Percentiles rank a stretch among this genome's conserved stretches.
phyloP scores from a whole-genome alignment of 768 basidiomycete genomes.

The Coprinopsis sp. region DNA sequence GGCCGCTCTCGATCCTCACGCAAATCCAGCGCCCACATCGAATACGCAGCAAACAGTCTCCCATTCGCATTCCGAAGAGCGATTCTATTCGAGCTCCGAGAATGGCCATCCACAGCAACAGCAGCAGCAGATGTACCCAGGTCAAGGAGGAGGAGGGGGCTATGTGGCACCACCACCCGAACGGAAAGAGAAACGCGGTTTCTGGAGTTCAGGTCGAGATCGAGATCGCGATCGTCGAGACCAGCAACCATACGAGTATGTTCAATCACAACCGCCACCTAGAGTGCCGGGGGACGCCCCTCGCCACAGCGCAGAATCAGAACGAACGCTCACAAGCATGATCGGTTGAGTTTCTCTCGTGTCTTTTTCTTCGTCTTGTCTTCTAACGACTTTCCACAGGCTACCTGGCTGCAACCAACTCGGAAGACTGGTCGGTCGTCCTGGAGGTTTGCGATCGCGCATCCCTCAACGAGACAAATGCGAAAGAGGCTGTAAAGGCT shows the following conservation, averaged over 20 bases:
- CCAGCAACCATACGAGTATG: slow-evolving; percentile 19
- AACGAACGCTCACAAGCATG: slow-evolving; percentile 61
- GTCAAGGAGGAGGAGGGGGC: too few relatives aligned
- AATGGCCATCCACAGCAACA: slow-evolving; percentile 25
- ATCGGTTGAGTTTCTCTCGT: slow-evolving; percentile 44
- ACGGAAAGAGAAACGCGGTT: slow-evolving; percentile 46
- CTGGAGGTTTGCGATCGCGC: slow-evolving; percentile 85
- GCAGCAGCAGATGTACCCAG: too few relatives aligned
- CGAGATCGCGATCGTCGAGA: slow-evolving; percentile 26
- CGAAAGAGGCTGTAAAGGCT: slow-evolving; percentile 82
- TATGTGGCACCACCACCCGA: too few relatives aligned
- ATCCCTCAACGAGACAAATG: slow-evolving; percentile 62
- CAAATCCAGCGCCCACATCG: neutral
- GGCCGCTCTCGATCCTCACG: slow-evolving; percentile 55
- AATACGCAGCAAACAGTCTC: neutral
- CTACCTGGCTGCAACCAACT: slow-evolving; percentile 69
- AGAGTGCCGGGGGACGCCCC: slow-evolving; percentile 14
- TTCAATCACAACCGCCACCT: neutral
- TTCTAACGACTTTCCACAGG: slow-evolving; percentile 37
- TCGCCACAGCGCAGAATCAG: slow-evolving; percentile 32
- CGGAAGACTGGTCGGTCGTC: slow-evolving; percentile 79
- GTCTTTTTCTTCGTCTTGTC: neutral
- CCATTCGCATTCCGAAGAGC: slow-evolving; percentile 25
- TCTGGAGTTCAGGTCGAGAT: slow-evolving; percentile 49
- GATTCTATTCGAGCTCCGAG: slow-evolving; percentile 22